Evolutionary conservation across 2,329 filamentous ascomycete genomes (phyloP), one percentile per base, ranked within the genome.

Genomic region (Knoxdaviesia proteae): DNA sequence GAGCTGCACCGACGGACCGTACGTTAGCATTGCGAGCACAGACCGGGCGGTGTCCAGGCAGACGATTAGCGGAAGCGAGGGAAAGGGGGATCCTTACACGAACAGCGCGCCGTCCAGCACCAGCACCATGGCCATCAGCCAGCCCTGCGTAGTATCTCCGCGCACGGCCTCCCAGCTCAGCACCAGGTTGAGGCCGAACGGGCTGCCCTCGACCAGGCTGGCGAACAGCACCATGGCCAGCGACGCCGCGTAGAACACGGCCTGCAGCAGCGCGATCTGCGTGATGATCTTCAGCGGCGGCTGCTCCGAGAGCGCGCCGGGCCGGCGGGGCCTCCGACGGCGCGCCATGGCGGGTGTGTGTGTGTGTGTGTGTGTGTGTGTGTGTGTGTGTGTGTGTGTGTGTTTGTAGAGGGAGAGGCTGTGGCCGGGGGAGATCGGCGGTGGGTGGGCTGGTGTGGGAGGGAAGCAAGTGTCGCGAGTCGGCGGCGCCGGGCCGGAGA

Each of bases 121-220:
- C 69, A 69, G 72, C 10, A 77, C 56, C 49, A 77, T 68, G 1
- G 64, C 69, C 48, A 70, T 55, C 47, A 77, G 54, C 70, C 71
- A 77, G 7, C 73, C 73, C 48, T 71, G 65, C 7, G 72, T 74
- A 11, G 68, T 76, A 57, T 77, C 73, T 35, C 69, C 73, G 47
- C 71, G 64, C 45, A 77, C 59, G n/a, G 60, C 56, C 34, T 64
- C 60, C 71, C 72, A 76, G 44, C 69, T 69, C 45, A 77, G 67
- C 9, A 77, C 56, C 46, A 76, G 56, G 49, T 70, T 65, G 6
- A 68, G 49, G 43, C 58, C 61, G 51, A 77, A 76, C 3, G 59
- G 53, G 32, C 64, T 60, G 33, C 74, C 74, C n/a, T 69, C 64
- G 20, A 75, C 68, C 36, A 76, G 64, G 8, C 68, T 59, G 7